Conservation (phyloP, 2,329 filamentous ascomycete genomes). For the Stemphylium vesicarium region DNA sequence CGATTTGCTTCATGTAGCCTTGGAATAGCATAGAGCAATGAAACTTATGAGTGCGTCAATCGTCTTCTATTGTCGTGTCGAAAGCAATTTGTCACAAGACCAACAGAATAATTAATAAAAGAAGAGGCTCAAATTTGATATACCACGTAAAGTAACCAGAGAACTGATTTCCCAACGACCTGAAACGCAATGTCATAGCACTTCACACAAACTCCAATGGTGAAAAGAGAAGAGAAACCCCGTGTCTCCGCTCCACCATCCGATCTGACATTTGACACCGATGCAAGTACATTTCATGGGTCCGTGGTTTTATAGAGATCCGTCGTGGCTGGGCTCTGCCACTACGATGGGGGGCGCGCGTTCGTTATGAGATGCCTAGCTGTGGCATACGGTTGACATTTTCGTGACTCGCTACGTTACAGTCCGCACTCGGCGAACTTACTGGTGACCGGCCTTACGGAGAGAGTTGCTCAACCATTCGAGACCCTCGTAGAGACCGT, state of each 20-base stretch:
- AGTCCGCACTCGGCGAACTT: conserved; percentile 24
- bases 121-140: conserved; percentile 49
- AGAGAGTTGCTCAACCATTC: conserved; percentile 65
- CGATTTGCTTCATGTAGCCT: conserved; percentile 6
- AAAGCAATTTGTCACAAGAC: too few relatives aligned
- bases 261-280: conserved; percentile 41
- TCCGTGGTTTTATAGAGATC: conserved; percentile 24
- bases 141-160: conserved; percentile 47
- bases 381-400: conserved; percentile 38
- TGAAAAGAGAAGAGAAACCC: conserved; percentile 37
- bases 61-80: neutral
- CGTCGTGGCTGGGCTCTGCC: conserved; percentile 20
- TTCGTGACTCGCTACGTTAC: conserved; percentile 33
- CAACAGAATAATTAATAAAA: conserved; percentile 36
- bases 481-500: conserved; percentile 99
- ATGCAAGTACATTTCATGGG: conserved; percentile 42
- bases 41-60: neutral
- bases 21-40: conserved; percentile 11
- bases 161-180: conserved; percentile 45
- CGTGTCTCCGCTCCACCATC: conserved; percentile 45
- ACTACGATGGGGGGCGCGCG: conserved; percentile 29
- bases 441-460: conserved; percentile 61
- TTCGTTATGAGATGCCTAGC: conserved; percentile 34
- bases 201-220: conserved; percentile 48
- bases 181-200: conserved; percentile 44